phyloP scores from a whole-genome alignment of 371 early-diverging fungal genomes.

The Mortierella sp. region DNA sequence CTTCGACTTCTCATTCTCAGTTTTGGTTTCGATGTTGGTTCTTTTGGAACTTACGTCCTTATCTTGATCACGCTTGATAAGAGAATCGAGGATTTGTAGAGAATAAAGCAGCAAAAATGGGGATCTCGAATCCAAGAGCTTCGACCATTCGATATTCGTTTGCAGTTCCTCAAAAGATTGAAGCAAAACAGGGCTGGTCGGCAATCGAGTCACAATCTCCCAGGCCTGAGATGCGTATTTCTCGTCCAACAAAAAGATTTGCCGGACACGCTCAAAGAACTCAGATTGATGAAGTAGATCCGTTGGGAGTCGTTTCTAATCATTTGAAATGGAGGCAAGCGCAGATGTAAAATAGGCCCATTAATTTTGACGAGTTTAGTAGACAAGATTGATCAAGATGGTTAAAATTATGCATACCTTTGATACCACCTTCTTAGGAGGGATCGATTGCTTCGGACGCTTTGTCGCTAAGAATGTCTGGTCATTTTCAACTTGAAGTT shows the following conservation, averaged over 20 bases:
- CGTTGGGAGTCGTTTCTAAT: constrained; percentile 37
- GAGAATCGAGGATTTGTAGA: constrained; percentile 53
- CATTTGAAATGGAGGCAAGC: background rate
- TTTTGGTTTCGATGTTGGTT: too few relatives aligned
- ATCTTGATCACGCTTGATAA: constrained; percentile 50
- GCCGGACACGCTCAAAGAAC: constrained; percentile 55
- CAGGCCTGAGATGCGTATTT: constrained; percentile 58
- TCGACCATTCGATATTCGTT: constrained; percentile 46
- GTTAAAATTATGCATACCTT: too few relatives aligned
- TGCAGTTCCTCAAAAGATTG: constrained; percentile 35
- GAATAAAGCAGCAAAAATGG: constrained; percentile 58
- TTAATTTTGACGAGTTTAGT: background rate
- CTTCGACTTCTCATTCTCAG: too few relatives aligned
- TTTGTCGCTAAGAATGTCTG: constrained; percentile 44
- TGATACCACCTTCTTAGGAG: background rate
- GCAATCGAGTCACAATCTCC: constrained; percentile 52
- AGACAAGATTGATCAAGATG: background rate
- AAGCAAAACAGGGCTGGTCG: constrained; percentile 53
- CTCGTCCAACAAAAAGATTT: constrained; percentile 55
- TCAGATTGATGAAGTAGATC: constrained; percentile 46
- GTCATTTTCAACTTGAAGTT: constrained; percentile 43
- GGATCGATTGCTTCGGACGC: constrained; percentile 6
- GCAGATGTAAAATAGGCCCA: background rate
- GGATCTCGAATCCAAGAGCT: constrained; percentile 51
- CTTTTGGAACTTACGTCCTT: constrained; percentile 16